Base-by-base conservation (phyloP, 23 red algal genomes). In the Gracilaria caudata region DNA sequence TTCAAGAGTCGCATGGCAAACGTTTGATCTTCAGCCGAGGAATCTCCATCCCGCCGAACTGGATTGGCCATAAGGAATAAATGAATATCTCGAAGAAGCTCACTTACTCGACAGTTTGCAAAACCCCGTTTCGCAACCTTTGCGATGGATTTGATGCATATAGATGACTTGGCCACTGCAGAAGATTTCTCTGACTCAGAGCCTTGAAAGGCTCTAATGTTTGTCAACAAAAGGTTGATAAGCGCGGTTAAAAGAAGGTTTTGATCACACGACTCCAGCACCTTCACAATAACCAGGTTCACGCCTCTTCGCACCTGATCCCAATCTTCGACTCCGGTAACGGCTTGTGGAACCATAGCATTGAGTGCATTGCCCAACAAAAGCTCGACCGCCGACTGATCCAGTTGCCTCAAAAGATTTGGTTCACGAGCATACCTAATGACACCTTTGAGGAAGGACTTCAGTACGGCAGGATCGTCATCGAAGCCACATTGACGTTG, bases 261-360 rank as follows among this genome's bases (percentile, higher is more conserved):
- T 34, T 82, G 87, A 77, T 91, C 77, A 82, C 87, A 91, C 8
- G 87, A 82, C 40, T 91, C 87, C 77, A 91, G 47, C 21, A 91
- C 77, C 51, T 91, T 91, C 25, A 91, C 76, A 57, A 91, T 82
- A 38, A 73, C 71, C 30, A 91, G 71, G 39, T 91, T 91, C 2
- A 91, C 87, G n/a, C 87, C 87, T 72, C 87, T 58, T 51, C 87
- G 30, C 23, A 91, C 87, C n/a, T 82, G 87, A 75, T 91, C 87
- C 87, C 87, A 91, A 26, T 91, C 87, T 38, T 81, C 87, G 14
- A 91, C 87, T 7, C 78, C 87, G 12, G 29, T 0, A 6, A 91
- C 78, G 25, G 60, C 63, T 51, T 91, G 77, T 34, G 75, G 87
- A 29, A 91, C 57, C 87, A 91, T 91, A 43, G 87, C 87, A 57